A percentile compares a stretch with the other conserved stretches of the same genome.
These are phyloP conservation scores for Vachellia pachyceras DNA, from an alignment of 306 rosid species.

Conservation along the genomic window DNA sequence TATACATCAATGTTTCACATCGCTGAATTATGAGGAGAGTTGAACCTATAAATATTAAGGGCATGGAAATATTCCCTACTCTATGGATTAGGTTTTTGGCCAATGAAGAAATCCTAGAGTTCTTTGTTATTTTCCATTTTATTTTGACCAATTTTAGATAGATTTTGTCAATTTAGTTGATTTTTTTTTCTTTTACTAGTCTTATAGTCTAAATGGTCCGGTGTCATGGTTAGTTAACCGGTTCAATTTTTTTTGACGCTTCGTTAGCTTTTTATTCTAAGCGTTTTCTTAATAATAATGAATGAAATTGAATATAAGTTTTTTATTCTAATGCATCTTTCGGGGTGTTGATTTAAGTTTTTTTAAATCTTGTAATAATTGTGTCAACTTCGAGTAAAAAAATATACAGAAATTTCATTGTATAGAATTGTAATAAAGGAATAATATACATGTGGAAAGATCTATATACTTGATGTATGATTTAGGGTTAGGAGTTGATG, in stretches of 20 bases:
- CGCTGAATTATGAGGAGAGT: background rate
- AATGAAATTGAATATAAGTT: slow-evolving; percentile 16
- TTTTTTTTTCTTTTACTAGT: background rate
- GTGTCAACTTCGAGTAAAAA: background rate
- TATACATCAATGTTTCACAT: background rate
- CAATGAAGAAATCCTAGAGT: background rate
- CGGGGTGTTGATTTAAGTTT: slow-evolving; percentile 47
- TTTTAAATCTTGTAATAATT: background rate
- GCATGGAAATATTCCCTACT: background rate
- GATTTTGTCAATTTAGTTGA: background rate
- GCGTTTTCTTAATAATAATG: slow-evolving; percentile 21
- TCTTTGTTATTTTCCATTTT: background rate
- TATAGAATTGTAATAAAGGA: background rate
- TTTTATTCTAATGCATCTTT: too few species aligned
- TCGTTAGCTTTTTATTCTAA: background rate
- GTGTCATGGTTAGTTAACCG: background rate
- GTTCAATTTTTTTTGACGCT: background rate
- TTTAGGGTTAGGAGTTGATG: background rate
- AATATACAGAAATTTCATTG: background rate
- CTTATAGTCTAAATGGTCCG: background rate
- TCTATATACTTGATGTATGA: background rate
- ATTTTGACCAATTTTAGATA: background rate
- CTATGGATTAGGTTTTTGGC: background rate
- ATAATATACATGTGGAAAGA: background rate
- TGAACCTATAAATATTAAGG: background rate